Evolutionary conservation across 2,329 filamentous ascomycete species (phyloP).

Genomic region (Trichocomaceae sp.): DNA sequence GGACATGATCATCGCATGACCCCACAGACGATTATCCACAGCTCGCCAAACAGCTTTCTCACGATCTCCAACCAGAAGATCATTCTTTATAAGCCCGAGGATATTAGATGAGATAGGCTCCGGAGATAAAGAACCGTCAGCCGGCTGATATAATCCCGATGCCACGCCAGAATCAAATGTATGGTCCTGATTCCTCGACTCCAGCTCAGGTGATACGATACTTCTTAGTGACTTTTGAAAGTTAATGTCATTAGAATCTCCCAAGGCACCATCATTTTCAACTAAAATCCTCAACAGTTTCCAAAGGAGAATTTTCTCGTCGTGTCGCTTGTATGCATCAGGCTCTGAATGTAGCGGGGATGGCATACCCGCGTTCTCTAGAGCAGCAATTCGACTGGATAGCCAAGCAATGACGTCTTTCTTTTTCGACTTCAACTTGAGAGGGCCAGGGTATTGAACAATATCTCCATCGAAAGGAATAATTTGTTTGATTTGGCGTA

Average conservation of each 20-base stretch:
- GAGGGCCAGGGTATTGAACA: constrained; percentile 78
- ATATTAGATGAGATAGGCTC: constrained; percentile 65
- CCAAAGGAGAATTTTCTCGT: constrained; percentile 80
- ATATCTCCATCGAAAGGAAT: constrained; percentile 65
- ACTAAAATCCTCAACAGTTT: constrained; percentile 75
- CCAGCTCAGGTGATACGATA: constrained; percentile 59
- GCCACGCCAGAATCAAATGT: constrained; percentile 24
- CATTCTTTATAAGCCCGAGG: constrained; percentile 64
- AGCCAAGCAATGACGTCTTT: constrained; percentile 86
- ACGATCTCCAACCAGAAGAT: constrained; percentile 71
- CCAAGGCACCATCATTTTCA: constrained; percentile 76
- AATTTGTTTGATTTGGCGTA: constrained; percentile 68
- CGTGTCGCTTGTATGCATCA: constrained; percentile 57
- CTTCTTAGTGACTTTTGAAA: constrained; percentile 70
- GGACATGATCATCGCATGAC: constrained; percentile 88
- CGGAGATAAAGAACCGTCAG: constrained; percentile 39
- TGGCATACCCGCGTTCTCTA: constrained; percentile 53
- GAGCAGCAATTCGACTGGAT: constrained; percentile 61
- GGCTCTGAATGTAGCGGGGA: constrained; percentile 44
- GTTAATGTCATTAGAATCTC: constrained; percentile 64
- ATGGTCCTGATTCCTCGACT: constrained; percentile 20
- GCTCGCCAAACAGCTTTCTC: constrained; percentile 91
- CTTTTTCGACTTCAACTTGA: constrained; percentile 88
- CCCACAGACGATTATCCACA: constrained; percentile 90
- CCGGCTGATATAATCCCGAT: constrained; percentile 27